These are phyloP conservation scores for Sextonia rubra DNA, from an alignment of 164 flowering plant genomes.

Conservation along the genomic window DNA sequence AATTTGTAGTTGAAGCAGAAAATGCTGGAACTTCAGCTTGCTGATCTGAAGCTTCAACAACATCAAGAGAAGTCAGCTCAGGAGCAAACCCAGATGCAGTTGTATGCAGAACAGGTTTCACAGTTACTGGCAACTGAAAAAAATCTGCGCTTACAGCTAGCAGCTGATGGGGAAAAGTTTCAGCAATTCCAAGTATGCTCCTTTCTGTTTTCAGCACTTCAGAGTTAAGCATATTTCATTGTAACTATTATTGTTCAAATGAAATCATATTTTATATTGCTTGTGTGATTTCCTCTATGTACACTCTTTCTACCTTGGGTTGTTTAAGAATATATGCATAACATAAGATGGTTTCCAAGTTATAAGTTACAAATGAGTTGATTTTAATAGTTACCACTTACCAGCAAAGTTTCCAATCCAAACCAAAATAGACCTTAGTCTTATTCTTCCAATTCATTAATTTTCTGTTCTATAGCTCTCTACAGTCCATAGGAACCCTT, in stretches of 20 bases:
- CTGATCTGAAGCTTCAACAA: conserved; percentile 81
- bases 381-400: no score
- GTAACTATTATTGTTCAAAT: background rate
- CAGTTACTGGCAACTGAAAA: conserved; percentile 81
- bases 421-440: no score
- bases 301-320: no score
- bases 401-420: no score
- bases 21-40: conserved; percentile 76
- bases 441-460: no score
- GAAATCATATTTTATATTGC: background rate
- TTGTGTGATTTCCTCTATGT: no score
- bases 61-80: conserved; percentile 74
- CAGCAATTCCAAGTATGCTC: conserved; percentile 81
- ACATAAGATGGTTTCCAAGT: no score
- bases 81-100: conserved; percentile 80
- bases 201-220: conserved; percentile 3
- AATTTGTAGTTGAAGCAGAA: conserved; percentile 81
- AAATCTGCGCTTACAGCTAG: conserved; percentile 71
- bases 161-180: conserved; percentile 93
- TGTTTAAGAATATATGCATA: no score
- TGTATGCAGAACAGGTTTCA: conserved; percentile 89
- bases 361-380: no score
- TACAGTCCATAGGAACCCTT: no score
- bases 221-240: background rate
- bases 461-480: no score